These are phyloP conservation scores for Apiotrichum gamsii DNA, from an alignment of 1,284 basidiomycete genomes.

Conservation along the genomic window DNA sequence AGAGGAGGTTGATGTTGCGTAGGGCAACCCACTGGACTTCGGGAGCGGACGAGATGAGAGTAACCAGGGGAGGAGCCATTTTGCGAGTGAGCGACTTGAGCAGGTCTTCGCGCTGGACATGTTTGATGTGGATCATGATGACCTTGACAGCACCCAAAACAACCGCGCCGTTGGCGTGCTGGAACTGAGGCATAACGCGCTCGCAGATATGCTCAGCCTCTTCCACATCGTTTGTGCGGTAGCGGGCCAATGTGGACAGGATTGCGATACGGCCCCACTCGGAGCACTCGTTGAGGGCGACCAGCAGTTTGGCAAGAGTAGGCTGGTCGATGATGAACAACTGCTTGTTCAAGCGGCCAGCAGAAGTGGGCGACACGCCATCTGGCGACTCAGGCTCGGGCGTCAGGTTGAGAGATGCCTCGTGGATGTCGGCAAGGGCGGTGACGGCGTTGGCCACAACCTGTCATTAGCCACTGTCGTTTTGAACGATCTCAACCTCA, in stretches of 20 bases:
- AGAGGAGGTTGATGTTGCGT: conserved; percentile 92
- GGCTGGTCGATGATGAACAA: conserved; percentile 74
- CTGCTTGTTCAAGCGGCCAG: conserved; percentile 49
- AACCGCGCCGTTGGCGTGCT: conserved; percentile 92
- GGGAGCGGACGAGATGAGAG: conserved; percentile 87
- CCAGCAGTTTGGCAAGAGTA: conserved; percentile 81
- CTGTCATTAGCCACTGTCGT: conserved; percentile 12
- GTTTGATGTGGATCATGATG: conserved; percentile 92
- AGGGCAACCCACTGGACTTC: conserved; percentile 98
- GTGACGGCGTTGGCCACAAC: conserved; percentile 98
- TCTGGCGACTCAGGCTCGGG: conserved; percentile 27
- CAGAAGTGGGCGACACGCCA: conserved; percentile 50
- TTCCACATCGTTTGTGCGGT: conserved; percentile 75
- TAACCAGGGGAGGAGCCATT: conserved; percentile 96
- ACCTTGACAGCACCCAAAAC: conserved; percentile 94
- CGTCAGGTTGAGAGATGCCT: conserved; percentile 41
- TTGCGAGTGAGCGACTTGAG: conserved; percentile 82
- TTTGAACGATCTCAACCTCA: conserved; percentile 41
- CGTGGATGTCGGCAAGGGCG: conserved; percentile 90
- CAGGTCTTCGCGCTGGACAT: conserved; percentile 76
- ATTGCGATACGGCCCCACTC: conserved; percentile 98
- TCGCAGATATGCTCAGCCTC: conserved; percentile 99
- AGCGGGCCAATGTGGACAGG: conserved; percentile 76
- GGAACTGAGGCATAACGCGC: conserved; percentile 95
- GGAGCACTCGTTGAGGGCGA: conserved; percentile 95